Percentiles rank a stretch among this genome's conserved stretches.
phyloP scores from a whole-genome alignment of 805 yeast species.

The Allodekkera sacchari region DNA sequence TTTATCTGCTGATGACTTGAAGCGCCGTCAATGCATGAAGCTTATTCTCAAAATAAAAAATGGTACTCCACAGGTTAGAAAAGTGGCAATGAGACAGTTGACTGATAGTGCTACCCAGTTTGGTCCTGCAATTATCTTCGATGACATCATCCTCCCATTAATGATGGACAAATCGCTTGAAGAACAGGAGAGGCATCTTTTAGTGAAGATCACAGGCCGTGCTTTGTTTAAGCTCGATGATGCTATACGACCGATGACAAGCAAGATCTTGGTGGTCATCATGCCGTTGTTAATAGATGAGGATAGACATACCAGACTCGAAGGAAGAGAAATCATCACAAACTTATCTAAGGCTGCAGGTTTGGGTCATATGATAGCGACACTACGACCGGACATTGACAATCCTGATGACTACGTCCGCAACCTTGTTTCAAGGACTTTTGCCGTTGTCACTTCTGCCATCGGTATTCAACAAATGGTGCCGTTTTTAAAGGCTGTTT shows the following conservation, averaged over 20 bases:
- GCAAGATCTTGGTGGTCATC: slow-evolving; percentile 60
- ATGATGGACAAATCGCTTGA: slow-evolving; percentile 63
- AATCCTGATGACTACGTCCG: slow-evolving; percentile 75
- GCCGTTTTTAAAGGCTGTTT: slow-evolving; percentile 78
- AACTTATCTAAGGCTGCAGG: slow-evolving; percentile 78
- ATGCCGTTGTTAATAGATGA: slow-evolving; percentile 78
- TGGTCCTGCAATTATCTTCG: slow-evolving; percentile 63
- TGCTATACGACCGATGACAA: slow-evolving; percentile 62
- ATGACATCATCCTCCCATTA: slow-evolving; percentile 62
- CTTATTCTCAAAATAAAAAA: slow-evolving; percentile 67
- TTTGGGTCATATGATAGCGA: slow-evolving; percentile 66
- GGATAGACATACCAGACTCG: slow-evolving; percentile 62
- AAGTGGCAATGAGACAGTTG: slow-evolving; percentile 56
- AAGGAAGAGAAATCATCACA: slow-evolving; percentile 73
- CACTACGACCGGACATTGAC: slow-evolving; percentile 75
- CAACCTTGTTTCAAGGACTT: slow-evolving; percentile 63
- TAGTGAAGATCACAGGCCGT: slow-evolving; percentile 70
- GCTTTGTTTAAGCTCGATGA: slow-evolving; percentile 59
- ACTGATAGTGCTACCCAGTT: slow-evolving; percentile 53
- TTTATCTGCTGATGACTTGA: slow-evolving; percentile 42
- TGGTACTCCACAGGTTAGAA: slow-evolving; percentile 64
- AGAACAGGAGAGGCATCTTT: slow-evolving; percentile 74
- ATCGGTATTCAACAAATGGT: slow-evolving; percentile 63
- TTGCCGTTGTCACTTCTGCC: slow-evolving; percentile 79
- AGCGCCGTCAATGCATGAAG: slow-evolving; percentile 53